Conservation (phyloP, 2,329 filamentous ascomycete species). For the Hyphodiscus sp. region DNA sequence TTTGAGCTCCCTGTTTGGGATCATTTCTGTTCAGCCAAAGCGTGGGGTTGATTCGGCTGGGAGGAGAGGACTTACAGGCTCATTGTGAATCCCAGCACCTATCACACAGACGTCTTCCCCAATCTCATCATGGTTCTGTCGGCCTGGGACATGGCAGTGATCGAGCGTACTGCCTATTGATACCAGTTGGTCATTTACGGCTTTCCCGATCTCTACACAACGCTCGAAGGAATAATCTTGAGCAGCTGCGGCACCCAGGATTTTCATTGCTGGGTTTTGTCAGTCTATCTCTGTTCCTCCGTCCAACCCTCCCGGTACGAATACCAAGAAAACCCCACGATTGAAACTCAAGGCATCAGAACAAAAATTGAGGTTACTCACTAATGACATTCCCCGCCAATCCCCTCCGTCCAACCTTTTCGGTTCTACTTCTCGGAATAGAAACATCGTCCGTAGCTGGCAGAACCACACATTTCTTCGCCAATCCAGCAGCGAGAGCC, state of each 20-base stretch:
- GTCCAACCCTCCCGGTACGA: not conserved
- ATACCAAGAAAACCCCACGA: too few species aligned
- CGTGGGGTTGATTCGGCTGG: constrained; percentile 7
- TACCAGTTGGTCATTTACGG: constrained; percentile 31
- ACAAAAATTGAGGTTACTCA: constrained; percentile 13
- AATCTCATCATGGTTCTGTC: constrained; percentile 43
- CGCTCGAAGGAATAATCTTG: constrained; percentile 20
- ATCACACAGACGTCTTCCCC: constrained; percentile 48
- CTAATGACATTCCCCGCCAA: constrained; percentile 54
- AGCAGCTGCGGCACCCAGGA: constrained; percentile 25
- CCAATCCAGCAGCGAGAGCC: constrained; percentile 40
- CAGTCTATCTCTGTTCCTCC: not conserved
- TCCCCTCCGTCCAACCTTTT: constrained; percentile 53
- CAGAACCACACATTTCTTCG: constrained; percentile 39
- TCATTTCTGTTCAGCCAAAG: too few species aligned
- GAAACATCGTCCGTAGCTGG: constrained; percentile 61
- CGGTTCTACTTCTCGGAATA: constrained; percentile 48
- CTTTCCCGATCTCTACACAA: constrained; percentile 23
- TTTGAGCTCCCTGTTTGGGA: constrained; percentile 28
- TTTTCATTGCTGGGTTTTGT: constrained; percentile 32
- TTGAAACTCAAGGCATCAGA: not conserved
- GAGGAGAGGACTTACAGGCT: constrained; percentile 41
- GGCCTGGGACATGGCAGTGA: constrained; percentile 46
- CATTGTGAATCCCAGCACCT: constrained; percentile 63
- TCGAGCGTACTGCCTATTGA: constrained; percentile 45